phyloP scores from a whole-genome alignment of 306 rosid genomes.

The Albizia julibrissin region DNA sequence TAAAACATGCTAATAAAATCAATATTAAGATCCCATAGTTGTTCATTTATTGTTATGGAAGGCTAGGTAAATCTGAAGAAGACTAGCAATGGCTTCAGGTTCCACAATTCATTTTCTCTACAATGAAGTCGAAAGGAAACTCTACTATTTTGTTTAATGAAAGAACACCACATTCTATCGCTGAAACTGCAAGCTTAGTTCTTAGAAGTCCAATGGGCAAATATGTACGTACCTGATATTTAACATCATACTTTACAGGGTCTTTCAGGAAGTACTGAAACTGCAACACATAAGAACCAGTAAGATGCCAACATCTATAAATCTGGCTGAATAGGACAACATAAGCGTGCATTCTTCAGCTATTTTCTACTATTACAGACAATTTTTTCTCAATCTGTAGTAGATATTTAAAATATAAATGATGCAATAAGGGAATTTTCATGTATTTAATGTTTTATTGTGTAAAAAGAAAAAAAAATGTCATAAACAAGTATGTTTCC shows the following conservation, averaged over 20 bases:
- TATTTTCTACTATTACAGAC: slow-evolving; percentile 1
- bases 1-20: background rate
- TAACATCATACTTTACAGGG: slow-evolving; percentile 56
- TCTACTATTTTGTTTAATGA: too few species aligned
- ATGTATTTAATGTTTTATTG: background rate
- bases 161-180: background rate
- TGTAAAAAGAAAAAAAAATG: too few species aligned
- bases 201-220: slow-evolving; percentile 14
- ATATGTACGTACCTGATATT: slow-evolving; percentile 46
- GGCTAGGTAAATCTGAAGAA: background rate
- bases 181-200: background rate
- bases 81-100: background rate
- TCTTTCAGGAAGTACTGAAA: slow-evolving; percentile 54
- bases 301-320: background rate
- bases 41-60: background rate
- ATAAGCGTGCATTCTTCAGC: background rate
- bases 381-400: too few species aligned
- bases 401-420: too few species aligned
- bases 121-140: background rate
- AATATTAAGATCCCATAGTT: background rate
- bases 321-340: background rate
- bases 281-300: slow-evolving; percentile 37
- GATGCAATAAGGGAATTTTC: background rate
- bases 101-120: background rate
- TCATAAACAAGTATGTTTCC: too few species aligned